A percentile compares a stretch with the other conserved stretches of the same genome.
Conservation (phyloP, 108 stramenopile genomes). For the Fistulifera pelliculosa region DNA sequence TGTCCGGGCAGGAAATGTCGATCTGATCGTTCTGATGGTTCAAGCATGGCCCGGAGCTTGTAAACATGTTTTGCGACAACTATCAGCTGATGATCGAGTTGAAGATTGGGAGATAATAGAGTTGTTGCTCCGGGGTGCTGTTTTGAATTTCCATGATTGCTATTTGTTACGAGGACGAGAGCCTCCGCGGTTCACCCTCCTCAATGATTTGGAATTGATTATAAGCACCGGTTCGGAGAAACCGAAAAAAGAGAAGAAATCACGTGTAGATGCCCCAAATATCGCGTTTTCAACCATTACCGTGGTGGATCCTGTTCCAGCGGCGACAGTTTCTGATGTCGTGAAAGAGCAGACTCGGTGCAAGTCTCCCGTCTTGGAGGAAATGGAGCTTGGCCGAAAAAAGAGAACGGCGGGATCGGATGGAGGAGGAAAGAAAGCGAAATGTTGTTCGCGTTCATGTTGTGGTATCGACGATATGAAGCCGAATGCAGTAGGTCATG, state of each 20-base stretch:
- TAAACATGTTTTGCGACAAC: conserved; percentile 25
- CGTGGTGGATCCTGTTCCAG: neutral
- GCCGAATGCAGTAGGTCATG: too few species aligned
- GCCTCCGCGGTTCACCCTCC: neutral
- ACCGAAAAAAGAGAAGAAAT: neutral
- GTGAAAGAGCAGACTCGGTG: neutral
- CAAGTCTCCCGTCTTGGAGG: neutral
- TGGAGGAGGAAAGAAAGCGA: too few species aligned
- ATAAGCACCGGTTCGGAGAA: neutral
- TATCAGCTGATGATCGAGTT: conserved; percentile 17
- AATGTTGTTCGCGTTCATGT: too few species aligned
- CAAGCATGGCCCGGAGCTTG: conserved; percentile 32
- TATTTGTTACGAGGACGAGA: neutral
- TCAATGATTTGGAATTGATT: neutral
- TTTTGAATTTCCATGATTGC: conserved; percentile 16
- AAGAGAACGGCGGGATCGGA: too few species aligned
- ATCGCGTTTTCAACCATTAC: neutral
- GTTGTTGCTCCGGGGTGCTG: conserved; percentile 38
- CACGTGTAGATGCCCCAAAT: neutral
- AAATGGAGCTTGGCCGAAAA: neutral
- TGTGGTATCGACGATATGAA: too few species aligned
- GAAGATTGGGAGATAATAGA: conserved; percentile 29
- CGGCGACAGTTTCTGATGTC: neutral
- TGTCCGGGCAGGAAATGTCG: conserved; percentile 33
- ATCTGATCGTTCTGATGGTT: conserved; percentile 21